Evolutionary conservation across 2,329 filamentous ascomycete genomes (phyloP).

Genomic region (Scleromitrula shiraiana): DNA sequence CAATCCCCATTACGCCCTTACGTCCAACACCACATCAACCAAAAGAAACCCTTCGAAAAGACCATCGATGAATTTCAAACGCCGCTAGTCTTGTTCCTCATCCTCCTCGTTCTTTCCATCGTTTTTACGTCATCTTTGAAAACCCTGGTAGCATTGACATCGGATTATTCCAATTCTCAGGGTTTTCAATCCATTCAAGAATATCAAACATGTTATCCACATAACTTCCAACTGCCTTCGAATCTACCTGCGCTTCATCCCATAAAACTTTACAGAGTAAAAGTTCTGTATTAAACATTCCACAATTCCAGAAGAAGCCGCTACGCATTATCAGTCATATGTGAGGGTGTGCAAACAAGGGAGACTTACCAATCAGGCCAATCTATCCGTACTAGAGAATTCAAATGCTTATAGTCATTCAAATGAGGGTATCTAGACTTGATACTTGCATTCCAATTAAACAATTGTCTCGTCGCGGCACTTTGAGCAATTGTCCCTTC

Average conservation of each 20-base stretch:
- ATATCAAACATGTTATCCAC: constrained; percentile 4
- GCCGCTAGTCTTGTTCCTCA: too few relatives aligned
- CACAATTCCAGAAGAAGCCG: not conserved
- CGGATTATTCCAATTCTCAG: not conserved
- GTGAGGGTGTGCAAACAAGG: not conserved
- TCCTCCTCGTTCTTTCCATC: not conserved
- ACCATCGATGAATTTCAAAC: too few relatives aligned
- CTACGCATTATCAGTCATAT: not conserved
- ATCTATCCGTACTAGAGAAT: not conserved
- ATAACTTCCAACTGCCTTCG: not conserved
- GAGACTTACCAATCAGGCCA: not conserved
- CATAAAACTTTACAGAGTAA: not conserved
- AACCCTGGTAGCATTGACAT: constrained; percentile 1
- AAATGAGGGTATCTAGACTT: not conserved
- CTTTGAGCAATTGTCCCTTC: not conserved
- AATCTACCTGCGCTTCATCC: not conserved
- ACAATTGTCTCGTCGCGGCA: not conserved
- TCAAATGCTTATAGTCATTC: not conserved
- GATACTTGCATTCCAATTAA: not conserved
- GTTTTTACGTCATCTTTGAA: not conserved
- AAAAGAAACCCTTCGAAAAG: too few relatives aligned
- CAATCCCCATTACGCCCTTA: too few relatives aligned
- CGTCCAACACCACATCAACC: too few relatives aligned
- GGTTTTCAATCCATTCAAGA: not conserved
- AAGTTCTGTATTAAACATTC: not conserved